Evolutionary conservation across 78 protist species (phyloP).

Genomic region (Dictyostelium intermedium): DNA sequence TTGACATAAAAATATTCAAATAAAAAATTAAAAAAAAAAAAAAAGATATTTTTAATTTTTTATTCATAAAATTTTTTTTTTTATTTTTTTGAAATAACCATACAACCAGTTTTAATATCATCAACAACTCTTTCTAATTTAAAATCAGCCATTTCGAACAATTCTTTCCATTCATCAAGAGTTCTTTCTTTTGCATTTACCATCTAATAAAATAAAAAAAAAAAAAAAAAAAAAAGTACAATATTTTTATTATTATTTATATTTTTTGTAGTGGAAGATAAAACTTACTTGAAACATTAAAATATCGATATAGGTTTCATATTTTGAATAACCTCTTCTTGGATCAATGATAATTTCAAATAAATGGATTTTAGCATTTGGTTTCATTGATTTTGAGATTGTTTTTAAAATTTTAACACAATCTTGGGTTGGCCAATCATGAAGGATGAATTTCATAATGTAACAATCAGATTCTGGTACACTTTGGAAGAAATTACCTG

Average conservation of each 20-base stretch:
- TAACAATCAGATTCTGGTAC: conserved; percentile 63
- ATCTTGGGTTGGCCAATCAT: conserved; percentile 30
- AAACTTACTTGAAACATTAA: neutral
- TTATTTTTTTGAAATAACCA: conserved; percentile 3
- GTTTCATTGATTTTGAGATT: neutral
- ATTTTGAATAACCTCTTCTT: neutral
- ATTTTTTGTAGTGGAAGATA: no score
- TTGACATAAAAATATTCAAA: no score
- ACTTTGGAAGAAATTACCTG: conserved; percentile 53
- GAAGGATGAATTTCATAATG: conserved; percentile 29
- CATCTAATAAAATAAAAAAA: neutral
- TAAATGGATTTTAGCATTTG: conserved; percentile 23
- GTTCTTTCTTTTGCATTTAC: conserved; percentile 8
- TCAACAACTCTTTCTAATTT: neutral
- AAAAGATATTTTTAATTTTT: no score
- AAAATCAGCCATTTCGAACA: neutral
- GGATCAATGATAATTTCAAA: conserved; percentile 8
- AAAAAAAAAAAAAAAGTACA: no score
- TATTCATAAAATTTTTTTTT: no score
- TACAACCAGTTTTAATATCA: neutral
- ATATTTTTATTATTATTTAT: no score
- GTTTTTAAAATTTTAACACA: conserved; percentile 14
- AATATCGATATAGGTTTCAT: neutral
- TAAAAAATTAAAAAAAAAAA: no score
- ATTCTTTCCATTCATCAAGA: neutral